These are phyloP conservation scores for Trichoderma pleuroti DNA, from an alignment of 2,329 filamentous ascomycete genomes.

Conservation along the genomic window DNA sequence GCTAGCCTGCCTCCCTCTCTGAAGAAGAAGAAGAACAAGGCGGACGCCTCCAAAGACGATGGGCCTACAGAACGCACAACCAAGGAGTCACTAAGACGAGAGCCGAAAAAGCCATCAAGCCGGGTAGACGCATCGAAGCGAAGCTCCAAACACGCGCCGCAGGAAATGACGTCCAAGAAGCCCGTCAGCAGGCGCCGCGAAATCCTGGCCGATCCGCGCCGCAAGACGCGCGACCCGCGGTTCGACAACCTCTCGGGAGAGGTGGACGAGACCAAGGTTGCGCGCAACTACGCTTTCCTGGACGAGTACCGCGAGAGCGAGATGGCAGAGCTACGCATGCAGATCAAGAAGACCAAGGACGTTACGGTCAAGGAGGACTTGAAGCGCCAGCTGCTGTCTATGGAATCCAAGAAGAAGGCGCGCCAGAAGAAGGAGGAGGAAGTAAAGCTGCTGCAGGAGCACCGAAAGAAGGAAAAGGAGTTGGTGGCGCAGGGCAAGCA, in stretches of 20 bases:
- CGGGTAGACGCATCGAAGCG: conserved; percentile 33
- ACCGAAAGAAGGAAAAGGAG: conserved; percentile 80
- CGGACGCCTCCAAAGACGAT: conserved; percentile 26
- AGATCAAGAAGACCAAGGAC: conserved; percentile 65
- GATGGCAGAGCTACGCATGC: conserved; percentile 67
- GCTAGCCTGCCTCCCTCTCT: conserved; percentile 51
- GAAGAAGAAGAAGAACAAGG: conserved; percentile 30
- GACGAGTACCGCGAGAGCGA: conserved; percentile 83
- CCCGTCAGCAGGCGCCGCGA: conserved; percentile 78
- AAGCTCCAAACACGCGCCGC: conserved; percentile 83
- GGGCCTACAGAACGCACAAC: conserved; percentile 26
- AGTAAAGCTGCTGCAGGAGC: conserved; percentile 66
- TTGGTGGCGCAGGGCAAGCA: conserved; percentile 82
- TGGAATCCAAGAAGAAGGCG: conserved; percentile 74
- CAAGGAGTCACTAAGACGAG: background rate
- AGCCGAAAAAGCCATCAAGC: conserved; percentile 8
- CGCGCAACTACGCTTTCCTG: conserved; percentile 80
- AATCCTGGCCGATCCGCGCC: conserved; percentile 55
- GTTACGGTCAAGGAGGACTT: conserved; percentile 63
- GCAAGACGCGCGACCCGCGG: conserved; percentile 76
- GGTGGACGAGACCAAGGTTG: conserved; percentile 56
- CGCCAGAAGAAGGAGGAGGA: conserved; percentile 66
- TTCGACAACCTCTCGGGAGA: conserved; percentile 66
- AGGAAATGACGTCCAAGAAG: conserved; percentile 75
- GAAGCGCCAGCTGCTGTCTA: conserved; percentile 69